phyloP scores from a whole-genome alignment of 306 rosid genomes.

The Sphenostylis stenocarpa region DNA sequence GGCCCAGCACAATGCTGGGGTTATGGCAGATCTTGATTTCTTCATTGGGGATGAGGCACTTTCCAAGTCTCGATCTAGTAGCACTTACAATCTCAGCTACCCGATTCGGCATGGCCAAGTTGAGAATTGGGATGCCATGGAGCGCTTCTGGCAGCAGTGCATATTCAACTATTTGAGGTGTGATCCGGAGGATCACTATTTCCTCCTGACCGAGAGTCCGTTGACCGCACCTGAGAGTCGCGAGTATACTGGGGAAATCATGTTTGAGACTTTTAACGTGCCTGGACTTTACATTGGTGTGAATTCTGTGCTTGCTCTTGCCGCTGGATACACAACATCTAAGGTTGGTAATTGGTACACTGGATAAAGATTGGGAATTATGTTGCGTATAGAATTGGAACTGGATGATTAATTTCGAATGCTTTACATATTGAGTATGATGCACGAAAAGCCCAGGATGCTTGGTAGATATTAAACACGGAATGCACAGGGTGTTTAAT shows the following conservation, averaged over 20 bases:
- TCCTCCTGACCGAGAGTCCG: slow-evolving; percentile 92
- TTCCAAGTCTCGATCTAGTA: slow-evolving; percentile 79
- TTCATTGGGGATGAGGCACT: slow-evolving; percentile 95
- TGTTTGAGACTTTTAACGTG: slow-evolving; percentile 98
- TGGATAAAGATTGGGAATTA: neutral
- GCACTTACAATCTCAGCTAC: slow-evolving; percentile 76
- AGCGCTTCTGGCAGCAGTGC: slow-evolving; percentile 96
- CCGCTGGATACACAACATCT: slow-evolving; percentile 97
- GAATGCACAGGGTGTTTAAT: neutral
- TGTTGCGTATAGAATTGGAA: slow-evolving; percentile 18
- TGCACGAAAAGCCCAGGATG: neutral
- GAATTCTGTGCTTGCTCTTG: slow-evolving; percentile 98
- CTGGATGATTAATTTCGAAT: slow-evolving; percentile 21
- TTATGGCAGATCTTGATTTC: slow-evolving; percentile 99
- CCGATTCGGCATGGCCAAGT: slow-evolving; percentile 93
- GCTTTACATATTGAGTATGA: neutral
- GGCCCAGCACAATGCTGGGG: slow-evolving; percentile 96
- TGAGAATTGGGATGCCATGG: slow-evolving; percentile 97
- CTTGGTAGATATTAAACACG: slow-evolving; percentile 17
- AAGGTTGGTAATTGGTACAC: slow-evolving; percentile 75
- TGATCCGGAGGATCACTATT: slow-evolving; percentile 99
- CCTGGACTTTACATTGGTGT: slow-evolving; percentile 97
- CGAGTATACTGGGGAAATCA: slow-evolving; percentile 95
- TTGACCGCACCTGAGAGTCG: slow-evolving; percentile 97
- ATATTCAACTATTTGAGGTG: slow-evolving; percentile 92